phyloP scores from a whole-genome alignment of 306 rosid species.

The Cicer arietinum region DNA sequence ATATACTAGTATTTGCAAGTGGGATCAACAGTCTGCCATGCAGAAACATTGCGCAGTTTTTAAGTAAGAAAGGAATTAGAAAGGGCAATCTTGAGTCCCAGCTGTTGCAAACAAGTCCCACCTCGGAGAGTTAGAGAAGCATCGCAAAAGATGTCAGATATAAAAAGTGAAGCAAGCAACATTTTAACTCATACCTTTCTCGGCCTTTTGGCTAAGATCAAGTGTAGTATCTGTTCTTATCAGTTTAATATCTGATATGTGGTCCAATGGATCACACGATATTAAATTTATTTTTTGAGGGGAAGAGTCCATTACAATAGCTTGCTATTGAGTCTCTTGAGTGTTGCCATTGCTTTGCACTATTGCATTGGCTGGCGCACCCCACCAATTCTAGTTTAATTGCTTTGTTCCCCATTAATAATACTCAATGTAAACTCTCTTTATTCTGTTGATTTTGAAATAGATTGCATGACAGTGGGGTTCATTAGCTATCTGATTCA shows the following conservation, averaged over 20 bases:
- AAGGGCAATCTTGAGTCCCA: no score
- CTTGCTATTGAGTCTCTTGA: neutral
- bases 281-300: neutral
- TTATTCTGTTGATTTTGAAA: no score
- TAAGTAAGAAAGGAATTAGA: no score
- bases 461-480: no score
- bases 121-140: neutral
- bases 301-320: neutral
- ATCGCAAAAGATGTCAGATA: neutral
- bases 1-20: no score
- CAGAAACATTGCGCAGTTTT: no score
- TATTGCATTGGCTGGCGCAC: neutral
- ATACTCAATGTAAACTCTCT: no score
- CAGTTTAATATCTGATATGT: constrained; percentile 17
- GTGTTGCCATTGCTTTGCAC: neutral
- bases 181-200: neutral
- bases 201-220: constrained; percentile 19
- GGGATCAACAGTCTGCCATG: no score
- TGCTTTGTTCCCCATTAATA: no score
- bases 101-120: neutral
- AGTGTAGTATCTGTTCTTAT: constrained; percentile 19
- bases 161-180: neutral
- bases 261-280: neutral
- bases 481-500: no score
- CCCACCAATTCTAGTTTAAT: neutral